Percentiles rank a stretch among this genome's conserved stretches.
These are phyloP conservation scores for Zygotorulaspora sp. DNA, from an alignment of 805 yeast species.

Conservation along the genomic window DNA sequence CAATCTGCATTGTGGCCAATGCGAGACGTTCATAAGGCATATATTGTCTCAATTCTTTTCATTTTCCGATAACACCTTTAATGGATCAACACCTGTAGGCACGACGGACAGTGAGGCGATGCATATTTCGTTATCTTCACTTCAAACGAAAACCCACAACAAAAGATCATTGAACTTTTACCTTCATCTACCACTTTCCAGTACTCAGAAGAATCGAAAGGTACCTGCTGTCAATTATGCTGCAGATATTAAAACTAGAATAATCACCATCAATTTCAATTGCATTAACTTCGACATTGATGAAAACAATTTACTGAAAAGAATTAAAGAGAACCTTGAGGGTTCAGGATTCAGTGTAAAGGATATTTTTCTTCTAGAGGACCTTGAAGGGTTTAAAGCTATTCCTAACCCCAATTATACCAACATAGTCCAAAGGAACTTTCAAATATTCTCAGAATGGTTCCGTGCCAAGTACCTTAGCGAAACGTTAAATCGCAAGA, in stretches of 20 bases:
- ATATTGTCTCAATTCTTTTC: conserved; percentile 27
- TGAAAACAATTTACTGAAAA: conserved; percentile 14
- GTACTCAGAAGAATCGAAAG: too few relatives aligned
- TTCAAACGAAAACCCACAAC: too few relatives aligned
- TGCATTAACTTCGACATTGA: conserved; percentile 16
- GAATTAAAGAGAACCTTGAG: conserved; percentile 26
- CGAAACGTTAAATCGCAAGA: conserved; percentile 1
- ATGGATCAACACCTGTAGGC: too few relatives aligned
- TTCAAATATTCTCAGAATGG: too few relatives aligned
- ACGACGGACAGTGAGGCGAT: too few relatives aligned
- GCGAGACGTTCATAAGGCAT: conserved; percentile 39
- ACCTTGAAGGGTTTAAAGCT: conserved; percentile 14
- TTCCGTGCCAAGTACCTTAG: background rate
- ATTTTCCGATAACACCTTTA: background rate
- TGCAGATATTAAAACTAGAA: conserved; percentile 3
- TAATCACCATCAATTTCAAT: conserved; percentile 10
- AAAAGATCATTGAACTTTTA: too few relatives aligned
- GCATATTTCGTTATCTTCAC: too few relatives aligned
- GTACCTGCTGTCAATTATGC: conserved; percentile 5
- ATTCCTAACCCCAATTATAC: background rate
- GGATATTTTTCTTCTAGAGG: conserved; percentile 9
- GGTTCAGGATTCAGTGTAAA: conserved; percentile 14
- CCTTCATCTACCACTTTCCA: too few relatives aligned
- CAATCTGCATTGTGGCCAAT: conserved; percentile 55
- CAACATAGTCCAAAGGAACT: background rate